A percentile compares a stretch with the other conserved stretches of the same genome.
These are phyloP conservation scores for Talaromyces sp. DNA, from an alignment of 2,329 filamentous ascomycete genomes.

Conservation along the genomic window DNA sequence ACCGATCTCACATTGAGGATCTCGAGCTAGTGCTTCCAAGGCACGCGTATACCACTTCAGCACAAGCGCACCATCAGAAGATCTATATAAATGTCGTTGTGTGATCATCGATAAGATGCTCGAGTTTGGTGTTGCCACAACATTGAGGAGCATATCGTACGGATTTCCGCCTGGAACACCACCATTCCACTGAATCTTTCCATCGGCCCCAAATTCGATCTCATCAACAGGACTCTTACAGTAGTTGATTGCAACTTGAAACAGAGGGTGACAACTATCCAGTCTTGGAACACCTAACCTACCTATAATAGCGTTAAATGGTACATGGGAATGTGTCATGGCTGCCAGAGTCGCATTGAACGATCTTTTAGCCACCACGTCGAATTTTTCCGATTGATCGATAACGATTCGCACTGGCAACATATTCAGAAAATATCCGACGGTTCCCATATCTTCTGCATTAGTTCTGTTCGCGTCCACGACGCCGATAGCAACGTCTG, in stretches of 20 bases:
- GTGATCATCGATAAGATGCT: slow-evolving; percentile 29
- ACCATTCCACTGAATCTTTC: slow-evolving; percentile 20
- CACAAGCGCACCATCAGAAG: slow-evolving; percentile 26
- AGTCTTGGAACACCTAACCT: slow-evolving; percentile 43
- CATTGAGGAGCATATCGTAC: slow-evolving; percentile 40
- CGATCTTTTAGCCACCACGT: slow-evolving; percentile 27
- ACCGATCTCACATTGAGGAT: slow-evolving; percentile 23
- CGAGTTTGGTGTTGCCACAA: slow-evolving; percentile 30
- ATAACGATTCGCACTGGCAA: slow-evolving; percentile 44
- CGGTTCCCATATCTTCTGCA: slow-evolving; percentile 28
- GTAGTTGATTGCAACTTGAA: slow-evolving; percentile 52
- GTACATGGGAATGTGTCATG: slow-evolving; percentile 44
- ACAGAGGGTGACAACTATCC: slow-evolving; percentile 44
- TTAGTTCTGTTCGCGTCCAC: slow-evolving; percentile 46
- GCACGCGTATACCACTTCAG: slow-evolving; percentile 25
- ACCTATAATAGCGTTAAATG: slow-evolving; percentile 50
- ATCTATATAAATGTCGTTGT: slow-evolving; percentile 34
- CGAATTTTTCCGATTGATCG: slow-evolving; percentile 28
- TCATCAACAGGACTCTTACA: slow-evolving; percentile 39
- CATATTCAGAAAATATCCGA: slow-evolving; percentile 52
- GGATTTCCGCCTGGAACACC: slow-evolving; percentile 23
- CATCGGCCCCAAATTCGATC: slow-evolving; percentile 28
- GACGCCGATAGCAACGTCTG: slow-evolving; percentile 49
- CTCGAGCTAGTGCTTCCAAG: slow-evolving; percentile 22
- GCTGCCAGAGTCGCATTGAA: slow-evolving; percentile 34